Evolutionary conservation across 108 stramenopile species (phyloP), one percentile per base, ranked within the genome.

Genomic region (Stephanodiscus minutulus): DNA sequence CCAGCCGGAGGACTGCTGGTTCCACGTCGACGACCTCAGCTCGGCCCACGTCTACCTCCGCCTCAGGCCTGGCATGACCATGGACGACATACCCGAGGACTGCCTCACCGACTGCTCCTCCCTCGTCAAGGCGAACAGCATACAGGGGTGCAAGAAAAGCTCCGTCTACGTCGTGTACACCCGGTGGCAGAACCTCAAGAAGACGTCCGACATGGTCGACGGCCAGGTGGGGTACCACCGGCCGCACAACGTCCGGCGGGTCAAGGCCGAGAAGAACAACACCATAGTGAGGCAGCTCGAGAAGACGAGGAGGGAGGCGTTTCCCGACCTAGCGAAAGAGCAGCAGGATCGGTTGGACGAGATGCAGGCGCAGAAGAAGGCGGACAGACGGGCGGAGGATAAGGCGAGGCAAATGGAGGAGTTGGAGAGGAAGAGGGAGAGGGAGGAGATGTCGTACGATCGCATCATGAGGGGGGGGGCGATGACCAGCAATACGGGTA

Each of bases 11-110:
- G 88, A 86, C 55, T 73, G 77, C 41, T 98, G 96, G 97, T 99
- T 98, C 68, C 98, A 99, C 72, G 98, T 98, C n/a, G 98, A 99
- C 63, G 92, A 98, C 73, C 71, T 99, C 27, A 88, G 86, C 61
- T 97, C 96, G 5, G 98, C 98, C 27, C 98, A 99, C 76, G 98
- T 99, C 1, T 98, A 99, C 77, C 76, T 99, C 37, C 90, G 99
- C n/a, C 84, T 97, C 71, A 87, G 92, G 17, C 84, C 88, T 1
- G 91, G 84, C 9, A 87, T 95, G 85, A 88, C 91, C 24, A 63
- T 98, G 64, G 91, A 95, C 47, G 97, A 98, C 46, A 85, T 95
- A 24, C 60, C 84, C 2, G 83, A 88, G 43, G 88, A 91, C 43
- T 70, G 87, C 49, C 36, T 95, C 57, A 21, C 80, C 31, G 88